Base-by-base conservation (phyloP, 768 basidiomycete species). In the Russula earlei region DNA sequence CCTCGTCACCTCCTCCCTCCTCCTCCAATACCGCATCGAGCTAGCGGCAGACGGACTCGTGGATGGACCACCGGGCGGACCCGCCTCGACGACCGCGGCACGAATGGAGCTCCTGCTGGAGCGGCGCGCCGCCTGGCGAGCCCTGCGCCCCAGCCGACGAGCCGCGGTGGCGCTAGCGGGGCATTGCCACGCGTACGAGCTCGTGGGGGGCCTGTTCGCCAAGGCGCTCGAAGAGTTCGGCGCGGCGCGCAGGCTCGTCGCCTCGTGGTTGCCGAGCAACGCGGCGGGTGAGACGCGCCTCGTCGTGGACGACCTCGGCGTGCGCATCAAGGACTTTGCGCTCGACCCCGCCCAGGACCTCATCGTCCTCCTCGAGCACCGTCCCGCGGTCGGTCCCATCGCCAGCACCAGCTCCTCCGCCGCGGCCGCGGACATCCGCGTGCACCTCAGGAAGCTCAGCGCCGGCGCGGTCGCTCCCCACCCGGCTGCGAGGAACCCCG, bases 261-360 rank as follows among this genome's bases (percentile, higher is more conserved):
- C 66, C 6, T 63, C 65, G 17, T 62, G 64, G 62, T 55, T 71
- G 1, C 70, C 69, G 2, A 54, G 62, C n/a, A 37, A 42, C n/a
- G 10, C 40, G 0, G 27, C 43, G 8, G 58, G 29, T 25, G 67
- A 20, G 19, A 59, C 9, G 8, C 59, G 45, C 20, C 57, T 70
- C 33, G 59, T 69, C 1, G 58, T 65, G 17, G 65, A 68, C 1
- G 70, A 78, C 27, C 41, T 82, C 0, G 73, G 71, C 1, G 43
- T 80, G 8, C 55, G 66, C 9, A 70, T 74, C 37, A 71, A 77
- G 42, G 83, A 84, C 62, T 81, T 84, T 56, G 81, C 79, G 0
- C 77, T 84, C n/a, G 83, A 84, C 61, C 81, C 83, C 0, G 74
- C 78, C 5, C 83, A 84, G 64, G 81, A 84, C 59, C 62, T 84